Percentiles rank a stretch among this genome's conserved stretches.
Conservation (phyloP, 768 basidiomycete genomes). For the Termitomyces sp. region DNA sequence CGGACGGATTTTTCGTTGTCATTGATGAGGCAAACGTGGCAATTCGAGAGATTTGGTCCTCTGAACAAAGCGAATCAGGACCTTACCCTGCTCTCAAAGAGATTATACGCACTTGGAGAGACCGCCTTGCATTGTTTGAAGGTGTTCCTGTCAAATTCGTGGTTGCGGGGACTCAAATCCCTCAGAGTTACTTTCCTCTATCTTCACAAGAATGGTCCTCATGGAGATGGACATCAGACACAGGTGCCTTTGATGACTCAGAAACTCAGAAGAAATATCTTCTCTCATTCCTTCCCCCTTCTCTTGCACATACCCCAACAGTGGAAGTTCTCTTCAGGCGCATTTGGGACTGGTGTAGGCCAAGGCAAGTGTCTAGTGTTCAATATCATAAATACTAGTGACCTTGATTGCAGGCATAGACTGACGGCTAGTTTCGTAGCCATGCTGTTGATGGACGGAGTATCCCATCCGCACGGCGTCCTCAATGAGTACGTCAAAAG, state of each 20-base stretch:
- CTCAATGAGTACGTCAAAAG: background rate
- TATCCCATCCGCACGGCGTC: background rate
- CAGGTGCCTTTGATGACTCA: background rate
- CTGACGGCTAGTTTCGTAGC: background rate
- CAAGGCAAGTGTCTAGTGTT: background rate
- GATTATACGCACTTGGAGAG: background rate
- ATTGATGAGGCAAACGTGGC: slow-evolving; percentile 9
- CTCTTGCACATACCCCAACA: background rate
- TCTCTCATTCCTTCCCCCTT: background rate
- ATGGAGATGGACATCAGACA: slow-evolving; percentile 1
- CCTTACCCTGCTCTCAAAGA: background rate
- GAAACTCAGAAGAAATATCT: background rate
- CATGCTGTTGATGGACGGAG: slow-evolving; percentile 1
- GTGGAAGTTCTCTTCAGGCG: background rate
- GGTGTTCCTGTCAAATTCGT: background rate
- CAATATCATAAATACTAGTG: background rate
- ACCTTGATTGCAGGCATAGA: background rate
- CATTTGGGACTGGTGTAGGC: slow-evolving; percentile 1
- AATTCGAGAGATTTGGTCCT: background rate
- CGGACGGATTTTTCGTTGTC: background rate
- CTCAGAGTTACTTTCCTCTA: background rate
- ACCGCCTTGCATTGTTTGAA: background rate
- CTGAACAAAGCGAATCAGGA: background rate
- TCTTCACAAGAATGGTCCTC: background rate
- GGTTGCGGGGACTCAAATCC: background rate